A percentile compares a stretch with the other conserved stretches of the same genome.
These are phyloP conservation scores for Escovopsis weberi DNA, from an alignment of 2,329 filamentous ascomycete species.

Conservation along the genomic window DNA sequence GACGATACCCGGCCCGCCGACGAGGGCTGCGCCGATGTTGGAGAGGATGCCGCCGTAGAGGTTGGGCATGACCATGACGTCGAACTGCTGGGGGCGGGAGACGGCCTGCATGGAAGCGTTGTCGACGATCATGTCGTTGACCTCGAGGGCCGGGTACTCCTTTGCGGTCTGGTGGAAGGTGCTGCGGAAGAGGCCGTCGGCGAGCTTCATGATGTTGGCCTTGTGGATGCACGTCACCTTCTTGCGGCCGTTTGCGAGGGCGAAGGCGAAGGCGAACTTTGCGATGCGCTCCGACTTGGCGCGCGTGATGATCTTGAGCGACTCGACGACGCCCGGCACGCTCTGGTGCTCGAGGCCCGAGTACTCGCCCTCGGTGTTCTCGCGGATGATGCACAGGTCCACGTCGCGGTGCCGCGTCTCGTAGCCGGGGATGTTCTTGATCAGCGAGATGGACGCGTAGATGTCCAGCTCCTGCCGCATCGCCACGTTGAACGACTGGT, in stretches of 20 bases:
- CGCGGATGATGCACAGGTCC: conserved; percentile 97
- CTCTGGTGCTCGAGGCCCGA: conserved; percentile 98
- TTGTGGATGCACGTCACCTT: conserved; percentile 99
- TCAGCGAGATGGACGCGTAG: conserved; percentile 91
- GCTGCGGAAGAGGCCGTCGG: conserved; percentile 95
- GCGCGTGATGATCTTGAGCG: conserved; percentile 98
- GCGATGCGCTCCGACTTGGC: conserved; percentile 98
- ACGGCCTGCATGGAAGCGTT: conserved; percentile 99
- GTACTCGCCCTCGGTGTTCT: conserved; percentile 99
- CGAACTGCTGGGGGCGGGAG: conserved; percentile 90
- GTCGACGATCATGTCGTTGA: conserved; percentile 99
- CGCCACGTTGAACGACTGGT: conserved; percentile 99
- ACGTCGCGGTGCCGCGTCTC: conserved; percentile 93
- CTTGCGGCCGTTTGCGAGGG: conserved; percentile 95
- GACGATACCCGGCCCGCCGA: conserved; percentile 92
- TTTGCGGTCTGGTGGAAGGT: conserved; percentile 89
- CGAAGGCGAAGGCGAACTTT: conserved; percentile 97
- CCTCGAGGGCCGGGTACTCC: conserved; percentile 90
- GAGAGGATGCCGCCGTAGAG: conserved; percentile 97
- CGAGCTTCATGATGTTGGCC: conserved; percentile 99
- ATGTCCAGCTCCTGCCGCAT: conserved; percentile 99
- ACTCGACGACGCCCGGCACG: conserved; percentile 91
- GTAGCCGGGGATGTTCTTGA: conserved; percentile 99
- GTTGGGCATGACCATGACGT: conserved; percentile 99
- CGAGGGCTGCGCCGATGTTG: conserved; percentile 95